A percentile compares a stretch with the other conserved stretches of the same genome.
phyloP scores from a whole-genome alignment of 148 eudicot genomes.

The Rhododendron kiyosumense region DNA sequence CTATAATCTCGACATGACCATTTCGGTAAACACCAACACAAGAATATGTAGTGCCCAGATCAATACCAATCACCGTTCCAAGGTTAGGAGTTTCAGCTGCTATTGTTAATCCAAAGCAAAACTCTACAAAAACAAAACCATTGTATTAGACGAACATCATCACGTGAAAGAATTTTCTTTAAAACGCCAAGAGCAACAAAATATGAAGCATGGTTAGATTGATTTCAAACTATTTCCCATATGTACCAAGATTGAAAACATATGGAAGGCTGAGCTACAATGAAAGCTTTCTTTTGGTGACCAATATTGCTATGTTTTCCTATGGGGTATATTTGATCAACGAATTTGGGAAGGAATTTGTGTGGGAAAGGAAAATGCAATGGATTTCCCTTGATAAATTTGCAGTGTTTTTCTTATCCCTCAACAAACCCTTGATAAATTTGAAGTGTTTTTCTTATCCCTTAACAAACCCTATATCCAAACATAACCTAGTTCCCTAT shows the following conservation, averaged over 20 bases:
- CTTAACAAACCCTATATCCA: background rate
- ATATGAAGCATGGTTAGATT: background rate
- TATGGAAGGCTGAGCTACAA: background rate
- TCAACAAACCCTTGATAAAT: background rate
- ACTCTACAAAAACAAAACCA: constrained; percentile 16
- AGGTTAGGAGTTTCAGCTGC: constrained; percentile 26
- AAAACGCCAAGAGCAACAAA: background rate
- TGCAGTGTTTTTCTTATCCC: too few relatives aligned
- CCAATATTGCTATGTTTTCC: background rate
- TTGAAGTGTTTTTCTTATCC: background rate
- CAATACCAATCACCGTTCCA: constrained; percentile 44
- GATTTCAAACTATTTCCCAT: background rate
- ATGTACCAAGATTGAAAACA: background rate
- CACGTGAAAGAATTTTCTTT: background rate
- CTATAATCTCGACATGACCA: constrained; percentile 41
- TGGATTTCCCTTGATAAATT: background rate
- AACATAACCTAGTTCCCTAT: background rate
- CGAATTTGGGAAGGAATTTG: background rate
- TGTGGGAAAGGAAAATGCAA: background rate
- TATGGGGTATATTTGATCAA: background rate
- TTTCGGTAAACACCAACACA: constrained; percentile 42
- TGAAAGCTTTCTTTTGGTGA: constrained; percentile 2
- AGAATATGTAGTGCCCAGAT: constrained; percentile 48
- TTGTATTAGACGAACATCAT: background rate
- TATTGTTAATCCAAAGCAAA: constrained; percentile 20